phyloP scores from a whole-genome alignment of 2,329 filamentous ascomycete species.

The Fusarium nelsonii region DNA sequence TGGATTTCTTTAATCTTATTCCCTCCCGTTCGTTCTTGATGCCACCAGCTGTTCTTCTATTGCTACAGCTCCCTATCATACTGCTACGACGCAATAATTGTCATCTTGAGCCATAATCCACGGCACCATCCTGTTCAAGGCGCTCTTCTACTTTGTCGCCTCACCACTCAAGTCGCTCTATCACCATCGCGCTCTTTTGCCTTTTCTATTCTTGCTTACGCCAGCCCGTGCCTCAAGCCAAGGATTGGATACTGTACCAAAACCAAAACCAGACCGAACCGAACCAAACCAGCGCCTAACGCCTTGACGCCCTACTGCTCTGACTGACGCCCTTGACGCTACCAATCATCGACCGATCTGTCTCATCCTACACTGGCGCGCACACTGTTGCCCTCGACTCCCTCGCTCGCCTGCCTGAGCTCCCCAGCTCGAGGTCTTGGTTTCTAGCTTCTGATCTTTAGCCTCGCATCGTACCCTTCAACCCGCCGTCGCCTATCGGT shows the following conservation, averaged over 20 bases:
- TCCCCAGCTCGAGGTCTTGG: slow-evolving; percentile 35
- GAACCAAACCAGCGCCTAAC: slow-evolving; percentile 39
- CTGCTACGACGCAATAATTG: slow-evolving; percentile 28
- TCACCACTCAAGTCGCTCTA: slow-evolving; percentile 8
- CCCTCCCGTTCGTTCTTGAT: slow-evolving; percentile 37
- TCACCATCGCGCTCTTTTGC: slow-evolving; percentile 15
- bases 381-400: slow-evolving; percentile 42
- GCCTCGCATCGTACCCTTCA: slow-evolving; percentile 33
- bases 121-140: slow-evolving; percentile 21
- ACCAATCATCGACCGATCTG: slow-evolving; percentile 49
- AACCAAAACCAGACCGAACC: too few relatives aligned
- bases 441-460: slow-evolving; percentile 37
- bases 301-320: slow-evolving; percentile 43
- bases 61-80: slow-evolving; percentile 12
- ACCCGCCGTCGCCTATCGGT: slow-evolving; percentile 30
- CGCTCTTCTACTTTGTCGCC: slow-evolving; percentile 14
- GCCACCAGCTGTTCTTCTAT: slow-evolving; percentile 34
- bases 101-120: slow-evolving; percentile 32
- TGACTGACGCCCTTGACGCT: slow-evolving; percentile 42
- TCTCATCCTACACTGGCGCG: slow-evolving; percentile 41
- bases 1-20: slow-evolving; percentile 42
- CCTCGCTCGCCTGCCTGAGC: slow-evolving; percentile 35
- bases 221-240: slow-evolving; percentile 35
- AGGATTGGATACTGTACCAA: slow-evolving; percentile 21
- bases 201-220: slow-evolving; percentile 28